Base-by-base conservation (phyloP, 805 yeast genomes). In the Naumovozyma castellii region DNA sequence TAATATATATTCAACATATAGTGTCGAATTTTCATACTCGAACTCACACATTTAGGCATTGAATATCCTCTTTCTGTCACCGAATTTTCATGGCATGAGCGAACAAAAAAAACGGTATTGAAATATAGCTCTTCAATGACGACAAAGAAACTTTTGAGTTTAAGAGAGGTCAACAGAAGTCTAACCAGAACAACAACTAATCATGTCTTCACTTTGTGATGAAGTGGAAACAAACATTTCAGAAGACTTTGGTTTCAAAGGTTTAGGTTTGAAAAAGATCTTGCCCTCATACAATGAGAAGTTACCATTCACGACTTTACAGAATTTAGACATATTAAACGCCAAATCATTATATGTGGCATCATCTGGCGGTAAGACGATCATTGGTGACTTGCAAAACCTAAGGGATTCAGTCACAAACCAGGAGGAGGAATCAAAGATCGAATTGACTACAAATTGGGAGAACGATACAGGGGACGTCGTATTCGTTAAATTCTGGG, bases 241-340 rank as follows among this genome's bases (percentile, higher is more conserved):
- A 3, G 71, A 68, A 42, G 71, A 68, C 46, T 61, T 67, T 43
- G 75, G 75, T 4, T 72, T 70, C 57, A 68, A 62, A 43, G 49
- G 59, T 27, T 32, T 66, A 8, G 69, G 67, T 13, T 43, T 49
- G 10, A 46, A 56, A 15, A 48, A 46, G 10, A 53, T 65, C 27
- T 48, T 70, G 15, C 68, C 66, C n/a, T 43, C 61, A 10, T 64
- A 54, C 37, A 49, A 57, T 13, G 73, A 70, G 46, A 46, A 42
- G 15, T 40, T 55, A 38, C 71, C 64, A 14, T 68, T 44, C 56
- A 61, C 56, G 38, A 56, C 42, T 20, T 41, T 57, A 32, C 61
- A 59, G 16, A 63, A 70, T 37, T 52, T 72, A 8, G 61, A 64
- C 13, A 65, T 68, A 35, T 63, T 65, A 15, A 61, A 65, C 36